phyloP scores from a whole-genome alignment of 805 yeast genomes.

The Spathaspora boniae region DNA sequence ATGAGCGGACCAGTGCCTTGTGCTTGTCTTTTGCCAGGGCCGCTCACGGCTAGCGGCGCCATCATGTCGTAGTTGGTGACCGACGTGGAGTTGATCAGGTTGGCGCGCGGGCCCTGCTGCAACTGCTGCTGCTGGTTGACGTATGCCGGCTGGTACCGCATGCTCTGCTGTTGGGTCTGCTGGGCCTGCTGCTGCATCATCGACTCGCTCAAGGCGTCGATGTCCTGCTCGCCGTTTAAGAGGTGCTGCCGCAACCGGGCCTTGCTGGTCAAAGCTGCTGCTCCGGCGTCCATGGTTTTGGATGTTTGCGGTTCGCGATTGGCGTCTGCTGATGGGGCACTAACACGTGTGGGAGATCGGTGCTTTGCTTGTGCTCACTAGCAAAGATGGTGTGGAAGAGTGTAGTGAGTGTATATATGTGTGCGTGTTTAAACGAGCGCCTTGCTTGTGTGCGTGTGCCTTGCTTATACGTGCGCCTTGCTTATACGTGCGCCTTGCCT shows the following conservation, averaged over 20 bases:
- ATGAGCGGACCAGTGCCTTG: constrained; percentile 1
- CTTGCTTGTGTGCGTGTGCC: no score
- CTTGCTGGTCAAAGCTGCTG: constrained; percentile 14
- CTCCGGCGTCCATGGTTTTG: constrained; percentile 27
- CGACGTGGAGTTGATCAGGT: constrained; percentile 4
- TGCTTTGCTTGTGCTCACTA: no score
- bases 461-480: no score
- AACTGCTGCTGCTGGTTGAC: constrained; percentile 6
- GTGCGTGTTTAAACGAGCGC: constrained; percentile 2
- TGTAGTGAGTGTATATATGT: neutral
- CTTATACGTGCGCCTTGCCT: no score
- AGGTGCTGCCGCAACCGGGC: constrained; percentile 33
- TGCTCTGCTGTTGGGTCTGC: constrained; percentile 9
- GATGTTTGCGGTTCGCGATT: no score
- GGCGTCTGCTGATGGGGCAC: no score
- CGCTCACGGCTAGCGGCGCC: constrained; percentile 18
- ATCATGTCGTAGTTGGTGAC: constrained; percentile 23
- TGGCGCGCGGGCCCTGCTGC: constrained; percentile 4
- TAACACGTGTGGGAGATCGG: no score
- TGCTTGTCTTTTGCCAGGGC: neutral
- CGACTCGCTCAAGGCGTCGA: constrained; percentile 18
- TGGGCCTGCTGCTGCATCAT: constrained; percentile 11
- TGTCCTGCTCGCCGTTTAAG: constrained; percentile 27
- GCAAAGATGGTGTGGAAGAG: no score
- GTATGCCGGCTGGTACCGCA: constrained; percentile 6